Evolutionary conservation across 1,284 basidiomycete genomes (phyloP).

Genomic region (Mycosarcoma mackinlayi): DNA sequence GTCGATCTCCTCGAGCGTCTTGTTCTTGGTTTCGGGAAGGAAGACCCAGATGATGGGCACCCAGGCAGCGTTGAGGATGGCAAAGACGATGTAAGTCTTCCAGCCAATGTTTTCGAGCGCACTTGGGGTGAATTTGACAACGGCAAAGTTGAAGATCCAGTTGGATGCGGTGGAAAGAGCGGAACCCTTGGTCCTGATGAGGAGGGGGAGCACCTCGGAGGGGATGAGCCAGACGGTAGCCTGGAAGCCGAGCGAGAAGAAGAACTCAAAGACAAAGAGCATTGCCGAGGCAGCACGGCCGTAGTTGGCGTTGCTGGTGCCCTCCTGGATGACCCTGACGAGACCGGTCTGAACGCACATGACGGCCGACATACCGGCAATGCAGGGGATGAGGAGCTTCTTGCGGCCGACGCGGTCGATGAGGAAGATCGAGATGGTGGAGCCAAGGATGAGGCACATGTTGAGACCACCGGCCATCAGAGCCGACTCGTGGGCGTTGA

Average conservation of each 20-base stretch:
- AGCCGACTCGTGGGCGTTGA: slow-evolving; percentile 75
- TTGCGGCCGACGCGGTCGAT: slow-evolving; percentile 74
- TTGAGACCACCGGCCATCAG: slow-evolving; percentile 78
- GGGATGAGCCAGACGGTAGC: slow-evolving; percentile 74
- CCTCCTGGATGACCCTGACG: slow-evolving; percentile 71
- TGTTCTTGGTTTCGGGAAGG: slow-evolving; percentile 67
- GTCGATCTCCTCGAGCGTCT: slow-evolving; percentile 66
- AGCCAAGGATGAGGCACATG: slow-evolving; percentile 77
- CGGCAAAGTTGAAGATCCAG: slow-evolving; percentile 67
- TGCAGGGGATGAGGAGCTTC: slow-evolving; percentile 77
- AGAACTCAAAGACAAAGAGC: slow-evolving; percentile 77
- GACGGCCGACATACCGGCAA: slow-evolving; percentile 75
- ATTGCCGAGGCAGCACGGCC: slow-evolving; percentile 72
- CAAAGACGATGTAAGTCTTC: slow-evolving; percentile 64
- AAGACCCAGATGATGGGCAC: slow-evolving; percentile 66
- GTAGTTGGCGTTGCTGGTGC: slow-evolving; percentile 67
- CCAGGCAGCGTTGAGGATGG: slow-evolving; percentile 66
- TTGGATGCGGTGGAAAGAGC: slow-evolving; percentile 67
- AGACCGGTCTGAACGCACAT: slow-evolving; percentile 73
- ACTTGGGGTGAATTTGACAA: slow-evolving; percentile 76
- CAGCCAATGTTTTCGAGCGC: slow-evolving; percentile 72
- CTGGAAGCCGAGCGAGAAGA: slow-evolving; percentile 78
- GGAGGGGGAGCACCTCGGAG: slow-evolving; percentile 67
- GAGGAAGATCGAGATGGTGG: slow-evolving; percentile 73
- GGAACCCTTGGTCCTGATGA: slow-evolving; percentile 68